Evolutionary conservation across 306 rosid genomes (phyloP).

Genomic region (Cyamopsis tetragonoloba): DNA sequence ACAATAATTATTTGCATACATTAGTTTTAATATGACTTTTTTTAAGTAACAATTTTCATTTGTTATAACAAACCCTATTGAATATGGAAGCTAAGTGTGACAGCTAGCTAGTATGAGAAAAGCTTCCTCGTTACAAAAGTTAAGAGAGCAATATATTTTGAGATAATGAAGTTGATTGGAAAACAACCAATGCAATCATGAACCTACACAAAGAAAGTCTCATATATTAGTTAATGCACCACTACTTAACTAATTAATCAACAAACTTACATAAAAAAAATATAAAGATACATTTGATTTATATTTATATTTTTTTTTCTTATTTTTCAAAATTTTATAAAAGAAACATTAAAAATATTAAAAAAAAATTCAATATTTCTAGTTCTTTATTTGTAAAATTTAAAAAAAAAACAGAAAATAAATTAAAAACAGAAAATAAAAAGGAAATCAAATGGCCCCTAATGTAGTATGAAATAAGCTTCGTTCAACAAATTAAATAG

Average conservation of each 20-base stretch:
- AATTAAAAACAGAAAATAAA: no score
- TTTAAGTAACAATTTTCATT: constrained; percentile 34
- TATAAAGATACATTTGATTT: no score
- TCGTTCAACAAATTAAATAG: not conserved
- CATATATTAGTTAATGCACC: not conserved
- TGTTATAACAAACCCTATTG: not conserved
- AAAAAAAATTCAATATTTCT: no score
- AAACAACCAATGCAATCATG: constrained; percentile 23
- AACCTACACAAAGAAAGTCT: not conserved
- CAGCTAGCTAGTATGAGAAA: constrained; percentile 27
- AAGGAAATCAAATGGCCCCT: no score
- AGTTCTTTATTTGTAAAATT: no score
- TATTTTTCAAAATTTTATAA: no score
- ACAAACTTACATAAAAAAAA: no score
- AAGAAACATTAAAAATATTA: no score
- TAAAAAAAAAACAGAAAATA: no score
- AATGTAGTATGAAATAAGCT: no score
- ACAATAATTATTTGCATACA: constrained; percentile 4
- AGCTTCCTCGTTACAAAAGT: constrained; percentile 22
- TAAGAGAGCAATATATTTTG: not conserved
- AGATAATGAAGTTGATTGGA: constrained; percentile 12
- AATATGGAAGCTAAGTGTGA: constrained; percentile 26
- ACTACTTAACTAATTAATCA: no score
- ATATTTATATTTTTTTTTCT: no score
- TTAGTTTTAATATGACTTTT: constrained; percentile 4